phyloP scores from a whole-genome alignment of 2,329 filamentous ascomycete genomes.

The Alternaria brassicae region DNA sequence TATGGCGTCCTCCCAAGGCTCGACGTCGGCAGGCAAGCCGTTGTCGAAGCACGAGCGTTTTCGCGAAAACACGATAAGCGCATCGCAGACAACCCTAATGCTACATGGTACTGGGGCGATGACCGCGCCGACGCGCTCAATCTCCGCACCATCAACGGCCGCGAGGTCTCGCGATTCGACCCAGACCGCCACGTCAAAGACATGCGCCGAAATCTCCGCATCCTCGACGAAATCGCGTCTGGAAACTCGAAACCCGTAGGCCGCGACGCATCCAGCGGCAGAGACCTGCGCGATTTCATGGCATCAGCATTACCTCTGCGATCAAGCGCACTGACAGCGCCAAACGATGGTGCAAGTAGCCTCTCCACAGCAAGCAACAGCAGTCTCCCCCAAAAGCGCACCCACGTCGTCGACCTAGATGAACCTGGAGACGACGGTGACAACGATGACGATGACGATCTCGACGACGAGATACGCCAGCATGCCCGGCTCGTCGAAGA shows the following conservation, averaged over 20 bases:
- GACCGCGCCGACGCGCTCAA: slow-evolving; percentile 63
- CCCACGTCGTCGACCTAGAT: slow-evolving; percentile 11
- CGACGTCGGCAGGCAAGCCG: slow-evolving; percentile 55
- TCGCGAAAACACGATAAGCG: slow-evolving; percentile 57
- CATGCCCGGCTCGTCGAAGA: too few species aligned
- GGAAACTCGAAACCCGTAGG: background rate
- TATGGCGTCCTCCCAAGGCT: slow-evolving; percentile 31
- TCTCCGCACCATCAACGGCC: slow-evolving; percentile 61
- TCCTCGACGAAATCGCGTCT: slow-evolving; percentile 48
- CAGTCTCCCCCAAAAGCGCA: slow-evolving; percentile 15
- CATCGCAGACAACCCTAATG: slow-evolving; percentile 48
- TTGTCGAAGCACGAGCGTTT: slow-evolving; percentile 57
- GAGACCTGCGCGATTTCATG: slow-evolving; percentile 27
- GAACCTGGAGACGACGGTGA: slow-evolving; percentile 21
- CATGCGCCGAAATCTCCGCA: slow-evolving; percentile 56
- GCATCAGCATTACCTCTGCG: slow-evolving; percentile 21
- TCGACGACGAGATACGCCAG: too few species aligned
- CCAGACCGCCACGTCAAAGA: slow-evolving; percentile 54
- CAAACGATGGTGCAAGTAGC: background rate
- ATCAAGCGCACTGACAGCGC: background rate
- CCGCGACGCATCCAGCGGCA: background rate
- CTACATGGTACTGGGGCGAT: slow-evolving; percentile 66
- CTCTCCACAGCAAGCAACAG: background rate
- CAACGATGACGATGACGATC: too few species aligned
- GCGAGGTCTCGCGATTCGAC: slow-evolving; percentile 58